phyloP scores from a whole-genome alignment of 139 green algal species.

The Picochlorum sp. region DNA sequence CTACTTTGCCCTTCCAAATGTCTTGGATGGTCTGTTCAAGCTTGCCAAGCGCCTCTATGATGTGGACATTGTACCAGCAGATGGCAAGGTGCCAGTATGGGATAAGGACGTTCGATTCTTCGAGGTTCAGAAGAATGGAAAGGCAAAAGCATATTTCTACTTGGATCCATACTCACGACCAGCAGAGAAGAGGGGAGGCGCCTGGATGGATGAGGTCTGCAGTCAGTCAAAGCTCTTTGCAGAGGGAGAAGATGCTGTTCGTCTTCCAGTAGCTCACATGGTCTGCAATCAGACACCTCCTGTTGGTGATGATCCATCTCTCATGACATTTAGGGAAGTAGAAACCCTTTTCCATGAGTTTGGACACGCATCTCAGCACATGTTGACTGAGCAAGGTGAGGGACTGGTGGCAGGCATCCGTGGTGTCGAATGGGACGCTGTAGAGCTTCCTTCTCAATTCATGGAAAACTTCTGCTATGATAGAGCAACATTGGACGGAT shows the following conservation, averaged over 20 bases:
- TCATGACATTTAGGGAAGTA: constrained; percentile 96
- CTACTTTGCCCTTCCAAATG: constrained; percentile 86
- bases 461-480: constrained; percentile 90
- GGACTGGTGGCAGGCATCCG: constrained; percentile 82
- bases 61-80: constrained; percentile 71
- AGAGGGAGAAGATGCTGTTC: constrained; percentile 35
- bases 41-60: constrained; percentile 81
- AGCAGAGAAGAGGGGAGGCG: constrained; percentile 90
- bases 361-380: constrained; percentile 89
- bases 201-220: constrained; percentile 52
- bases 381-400: constrained; percentile 84
- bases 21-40: constrained; percentile 83
- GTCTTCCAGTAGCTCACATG: constrained; percentile 94
- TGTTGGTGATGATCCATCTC: constrained; percentile 72
- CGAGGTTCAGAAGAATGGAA: constrained; percentile 50
- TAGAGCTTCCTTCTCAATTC: constrained; percentile 75
- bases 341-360: constrained; percentile 98
- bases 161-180: constrained; percentile 84
- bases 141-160: constrained; percentile 88
- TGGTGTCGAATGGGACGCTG: constrained; percentile 88
- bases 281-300: constrained; percentile 91
- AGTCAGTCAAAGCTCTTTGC: constrained; percentile 47
- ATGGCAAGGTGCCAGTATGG: constrained; percentile 80
- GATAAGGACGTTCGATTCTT: constrained; percentile 89
- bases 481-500: constrained; percentile 48